A percentile compares a stretch with the other conserved stretches of the same genome.
phyloP scores from a whole-genome alignment of 306 rosid genomes.

The Lablab purpureus region DNA sequence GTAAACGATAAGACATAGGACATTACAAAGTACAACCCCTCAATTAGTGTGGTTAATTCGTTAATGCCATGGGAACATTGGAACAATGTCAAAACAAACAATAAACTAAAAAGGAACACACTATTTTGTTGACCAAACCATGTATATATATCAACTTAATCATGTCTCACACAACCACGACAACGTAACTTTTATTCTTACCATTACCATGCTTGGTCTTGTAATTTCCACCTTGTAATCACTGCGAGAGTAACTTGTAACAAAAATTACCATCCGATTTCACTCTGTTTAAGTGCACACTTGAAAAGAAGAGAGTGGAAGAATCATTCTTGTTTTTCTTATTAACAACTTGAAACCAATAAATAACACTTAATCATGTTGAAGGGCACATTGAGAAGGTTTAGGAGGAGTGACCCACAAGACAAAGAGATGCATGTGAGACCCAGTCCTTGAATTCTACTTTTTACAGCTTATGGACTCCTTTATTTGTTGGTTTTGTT shows the following conservation, averaged over 20 bases:
- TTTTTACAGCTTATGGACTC: slow-evolving; percentile 17
- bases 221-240: slow-evolving; percentile 1
- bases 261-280: slow-evolving; percentile 3
- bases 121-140: slow-evolving; percentile 36
- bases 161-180: slow-evolving; percentile 37
- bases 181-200: slow-evolving; percentile 17
- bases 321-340: neutral
- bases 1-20: slow-evolving; percentile 27
- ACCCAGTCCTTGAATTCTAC: slow-evolving; percentile 11
- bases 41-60: slow-evolving; percentile 32
- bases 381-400: neutral
- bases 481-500: neutral
- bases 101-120: slow-evolving; percentile 3
- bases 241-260: neutral
- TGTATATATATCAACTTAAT: neutral
- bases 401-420: slow-evolving; percentile 30
- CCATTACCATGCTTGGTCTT: slow-evolving; percentile 34
- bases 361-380: neutral
- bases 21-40: slow-evolving; percentile 17
- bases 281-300: slow-evolving; percentile 30
- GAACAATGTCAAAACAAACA: slow-evolving; percentile 35
- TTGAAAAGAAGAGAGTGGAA: slow-evolving; percentile 34
- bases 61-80: slow-evolving; percentile 30
- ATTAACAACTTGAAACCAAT: neutral
- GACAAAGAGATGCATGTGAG: slow-evolving; percentile 31